Evolutionary conservation across 345 rosid species (phyloP), one percentile per base, ranked within the genome.

Genomic region (Durio zibethinus): DNA sequence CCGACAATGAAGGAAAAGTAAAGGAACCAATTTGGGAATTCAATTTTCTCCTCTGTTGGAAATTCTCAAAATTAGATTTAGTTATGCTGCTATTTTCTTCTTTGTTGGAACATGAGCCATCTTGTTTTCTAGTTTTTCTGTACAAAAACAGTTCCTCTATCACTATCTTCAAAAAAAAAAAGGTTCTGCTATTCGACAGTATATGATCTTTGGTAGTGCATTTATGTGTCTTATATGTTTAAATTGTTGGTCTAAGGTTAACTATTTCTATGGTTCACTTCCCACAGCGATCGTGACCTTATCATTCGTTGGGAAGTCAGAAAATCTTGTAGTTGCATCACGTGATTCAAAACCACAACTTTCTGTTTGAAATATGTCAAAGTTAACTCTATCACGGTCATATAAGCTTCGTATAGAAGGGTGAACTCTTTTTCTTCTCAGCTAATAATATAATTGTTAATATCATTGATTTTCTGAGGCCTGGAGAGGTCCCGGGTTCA

Each of bases 341-440:
- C 35, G 85, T 78, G 89, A 87, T 79, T 82, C 86, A 1, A 87
- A 85, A 65, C 89, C 97, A 1, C 94, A 92, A 74, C 77, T 93
- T 14, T 88, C 93, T 73, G 86, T 92, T 71, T 96, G 99, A 98
- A 89, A 84, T 72, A 78, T 91, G 89, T 86, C 94, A 56, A 89
- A 86, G 80, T 84, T 89, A 47, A 87, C 93, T 68, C 11, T 82
- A 45, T 88, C 87, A 14, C 93, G 99, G 98, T 96, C 99, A 35
- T 92, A 88, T 85, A 84, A 78, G 85, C 87, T 96, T 79, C 89
- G 84, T 29, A 77, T 89, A 62, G 98, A 93, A 96, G 98, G 99
- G 93, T 77, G 70, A 25, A 21, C 79, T 21, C 61, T 40, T 57
- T 45, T 23, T 21, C 62, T 47, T 69, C 66, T 79, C 33, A 59